Base-by-base conservation (phyloP, 106 monocot species). In the Gastrodia elata region DNA sequence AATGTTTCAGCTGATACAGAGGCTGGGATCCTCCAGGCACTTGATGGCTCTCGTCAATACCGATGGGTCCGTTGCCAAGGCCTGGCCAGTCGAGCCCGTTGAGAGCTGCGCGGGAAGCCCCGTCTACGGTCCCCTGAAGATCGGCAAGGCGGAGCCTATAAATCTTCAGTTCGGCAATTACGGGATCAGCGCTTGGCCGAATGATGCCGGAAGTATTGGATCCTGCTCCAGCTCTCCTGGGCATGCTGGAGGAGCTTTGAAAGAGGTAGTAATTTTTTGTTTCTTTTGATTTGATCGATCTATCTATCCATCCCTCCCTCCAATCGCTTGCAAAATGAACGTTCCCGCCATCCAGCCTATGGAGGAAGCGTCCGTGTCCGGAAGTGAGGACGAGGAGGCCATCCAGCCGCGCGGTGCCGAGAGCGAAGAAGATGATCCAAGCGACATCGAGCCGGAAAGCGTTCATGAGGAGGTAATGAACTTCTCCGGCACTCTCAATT, bases 391-490 rank as follows among this genome's bases (percentile, higher is more conserved):
- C 77, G 90, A 87, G 74, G 90, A 87, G 74, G 78, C 49, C 24
- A 80, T 78, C 44, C 78, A 79, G 74, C 80, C 44, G 24, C 74
- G 35, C 14, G 68, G 18, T 70, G 71, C 49, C 14, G 84, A 83
- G 59, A 84, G 80, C 52, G 91, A 91, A 71, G 91, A 91, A 71
- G 91, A 91, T 68, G 94, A 94, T 73, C 73, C 77, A 34, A 89
- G 83, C 73, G 86, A 87, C 34, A 79, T 49, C 18, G 40, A 64
- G 43, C 78, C 78, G 34, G 58, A 67, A 11, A 79, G n/a, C n/a
- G n/a, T 78, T 22, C 76, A 77, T 61, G 83, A 88, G 13, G 94
- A 94, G 83, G 94, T 90, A 80, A 73, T 73, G 68, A 40, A 35
- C 5, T 43, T 43, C 15, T 2, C 43, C 8, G 8, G 5, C 2